These are phyloP conservation scores for Naganishia antarctica DNA, from an alignment of 768 basidiomycete species.

Conservation along the genomic window DNA sequence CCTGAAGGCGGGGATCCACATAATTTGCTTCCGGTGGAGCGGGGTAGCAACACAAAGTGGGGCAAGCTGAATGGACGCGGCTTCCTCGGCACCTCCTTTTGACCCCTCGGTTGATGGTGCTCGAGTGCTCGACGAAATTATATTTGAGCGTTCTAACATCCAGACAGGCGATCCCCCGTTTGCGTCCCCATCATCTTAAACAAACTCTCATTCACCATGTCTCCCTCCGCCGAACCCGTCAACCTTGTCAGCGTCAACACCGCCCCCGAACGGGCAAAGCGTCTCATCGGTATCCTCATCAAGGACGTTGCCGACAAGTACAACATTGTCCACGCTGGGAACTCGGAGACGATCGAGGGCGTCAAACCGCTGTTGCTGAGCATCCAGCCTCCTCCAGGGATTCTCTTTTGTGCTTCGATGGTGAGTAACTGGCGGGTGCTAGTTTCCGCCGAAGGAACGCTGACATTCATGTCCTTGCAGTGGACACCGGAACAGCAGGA, in stretches of 20 bases:
- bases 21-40: no score
- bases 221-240: slow-evolving; percentile 25
- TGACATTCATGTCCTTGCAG: no score
- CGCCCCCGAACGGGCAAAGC: slow-evolving; percentile 43
- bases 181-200: background rate
- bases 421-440: no score
- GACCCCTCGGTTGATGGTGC: background rate
- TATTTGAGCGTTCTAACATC: no score
- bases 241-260: slow-evolving; percentile 46
- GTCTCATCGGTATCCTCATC: slow-evolving; percentile 41
- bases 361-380: slow-evolving; percentile 39
- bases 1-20: no score
- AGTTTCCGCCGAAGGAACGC: no score
- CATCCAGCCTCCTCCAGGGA: slow-evolving; percentile 37
- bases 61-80: no score
- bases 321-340: slow-evolving; percentile 42
- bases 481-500: slow-evolving; percentile 47
- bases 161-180: background rate
- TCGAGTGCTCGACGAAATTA: no score
- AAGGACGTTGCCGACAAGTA: slow-evolving; percentile 41
- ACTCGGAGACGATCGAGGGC: slow-evolving; percentile 39
- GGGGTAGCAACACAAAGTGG: no score
- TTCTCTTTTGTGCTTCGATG: slow-evolving; percentile 44
- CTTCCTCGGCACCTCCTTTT: background rate
- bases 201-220: background rate